Evolutionary conservation across 306 rosid genomes (phyloP), one percentile per base, ranked within the genome.

Genomic region (Parietaria judaica): DNA sequence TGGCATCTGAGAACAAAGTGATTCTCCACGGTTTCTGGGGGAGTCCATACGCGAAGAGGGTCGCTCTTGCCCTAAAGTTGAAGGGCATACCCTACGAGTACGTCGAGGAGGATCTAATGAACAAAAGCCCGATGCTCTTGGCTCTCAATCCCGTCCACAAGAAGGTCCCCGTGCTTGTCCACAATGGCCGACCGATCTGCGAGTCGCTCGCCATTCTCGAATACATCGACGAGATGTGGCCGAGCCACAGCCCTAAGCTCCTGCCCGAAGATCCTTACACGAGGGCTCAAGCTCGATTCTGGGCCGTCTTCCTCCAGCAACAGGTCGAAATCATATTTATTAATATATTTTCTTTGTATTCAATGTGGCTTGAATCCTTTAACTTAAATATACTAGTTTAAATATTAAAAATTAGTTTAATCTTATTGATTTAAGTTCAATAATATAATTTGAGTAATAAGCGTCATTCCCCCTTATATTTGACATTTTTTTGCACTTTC

Each of bases 131-230:
- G 23, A 13, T 34, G 8, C 66, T 72, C 41, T 54, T 66, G 53
- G 36, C 23, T 13, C 53, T 44, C 36, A 72, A 72, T 31, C 76
- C 67, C 16, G 58, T 65, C 13, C 60, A 52, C 55, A 59, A 60
- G 15, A 72, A 66, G 48, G 66, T 72, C 17, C 76, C 76, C 6
- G 71, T 72, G n/a, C 71, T 72, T 37, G 76, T 72, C 11, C 71
- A 72, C 51, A 72, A 60, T 13, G 76, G 67, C 53, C 65, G 66
- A 36, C 63, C 71, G 10, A 65, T 72, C 4, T n/a, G 10, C 14
- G 76, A 72, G 71, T 72, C 63, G 7, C 66, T 61, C 15, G n/a
- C 58, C 56, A 58, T 72, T 10, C 49, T 72, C 14, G 76, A 72
- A 47, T 72, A 72, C 55, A 66, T 72, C 7, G 63, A 60, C 4